A percentile compares a stretch with the other conserved stretches of the same genome.
Evolutionary conservation across 768 basidiomycete genomes (phyloP).

Genomic region (Lentinula edodes): DNA sequence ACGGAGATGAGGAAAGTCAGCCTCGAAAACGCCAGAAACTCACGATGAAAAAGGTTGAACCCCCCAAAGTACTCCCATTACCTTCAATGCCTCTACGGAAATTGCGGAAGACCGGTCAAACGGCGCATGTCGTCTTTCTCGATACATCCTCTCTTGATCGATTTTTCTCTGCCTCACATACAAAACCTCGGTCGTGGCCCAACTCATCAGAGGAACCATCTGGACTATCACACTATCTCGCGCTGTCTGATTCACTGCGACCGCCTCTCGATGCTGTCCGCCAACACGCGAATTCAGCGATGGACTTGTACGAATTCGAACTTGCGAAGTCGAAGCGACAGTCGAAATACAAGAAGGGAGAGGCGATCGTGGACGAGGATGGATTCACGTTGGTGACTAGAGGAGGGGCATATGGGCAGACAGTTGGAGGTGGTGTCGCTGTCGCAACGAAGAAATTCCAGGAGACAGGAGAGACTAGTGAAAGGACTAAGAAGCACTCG

Average conservation of each 20-base stretch:
- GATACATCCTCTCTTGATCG: constrained; percentile 68
- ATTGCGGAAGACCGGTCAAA: constrained; percentile 55
- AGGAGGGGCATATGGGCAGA: constrained; percentile 85
- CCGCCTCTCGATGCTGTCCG: constrained; percentile 72
- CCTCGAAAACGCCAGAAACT: constrained; percentile 36
- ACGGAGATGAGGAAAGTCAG: constrained; percentile 19
- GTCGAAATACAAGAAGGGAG: constrained; percentile 72
- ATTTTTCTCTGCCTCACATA: constrained; percentile 44
- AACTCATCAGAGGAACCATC: constrained; percentile 48
- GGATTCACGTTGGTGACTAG: constrained; percentile 94
- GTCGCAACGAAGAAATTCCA: constrained; percentile 62
- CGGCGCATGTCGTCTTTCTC: constrained; percentile 68
- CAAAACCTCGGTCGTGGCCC: constrained; percentile 63
- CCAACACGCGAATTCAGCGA: constrained; percentile 74
- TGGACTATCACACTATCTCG: constrained; percentile 69
- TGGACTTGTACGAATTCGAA: constrained; percentile 74
- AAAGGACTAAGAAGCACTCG: constrained; percentile 43
- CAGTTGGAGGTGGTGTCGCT: constrained; percentile 74
- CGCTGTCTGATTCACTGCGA: constrained; percentile 59
- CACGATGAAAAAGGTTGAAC: constrained; percentile 16
- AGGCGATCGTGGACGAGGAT: constrained; percentile 89
- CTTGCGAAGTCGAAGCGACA: constrained; percentile 49
- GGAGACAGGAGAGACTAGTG: constrained; percentile 50
- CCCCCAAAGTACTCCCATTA: constrained; percentile 56
- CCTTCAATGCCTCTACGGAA: constrained; percentile 49